Percentiles rank a stretch among this genome's conserved stretches.
Conservation (phyloP, 2,329 filamentous ascomycete genomes). For the Botrytis fragariae region DNA sequence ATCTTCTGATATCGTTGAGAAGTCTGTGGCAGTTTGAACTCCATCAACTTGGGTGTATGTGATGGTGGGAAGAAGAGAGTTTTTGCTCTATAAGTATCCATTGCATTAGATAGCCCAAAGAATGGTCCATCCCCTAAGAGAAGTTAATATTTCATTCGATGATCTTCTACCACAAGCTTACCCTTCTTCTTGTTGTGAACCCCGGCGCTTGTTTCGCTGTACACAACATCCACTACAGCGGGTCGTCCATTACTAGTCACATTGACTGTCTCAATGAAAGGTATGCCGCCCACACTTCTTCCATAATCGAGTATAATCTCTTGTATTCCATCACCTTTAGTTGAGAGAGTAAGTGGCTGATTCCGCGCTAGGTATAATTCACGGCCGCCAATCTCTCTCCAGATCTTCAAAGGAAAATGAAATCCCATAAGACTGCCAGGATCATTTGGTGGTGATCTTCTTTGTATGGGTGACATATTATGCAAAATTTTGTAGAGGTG, state of each 20-base stretch:
- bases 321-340: constrained; percentile 17
- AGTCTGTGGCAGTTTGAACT: constrained; percentile 26
- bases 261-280: constrained; percentile 24
- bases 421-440: constrained; percentile 1
- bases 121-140: constrained; percentile 31
- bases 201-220: constrained; percentile 30
- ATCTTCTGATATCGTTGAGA: constrained; percentile 31
- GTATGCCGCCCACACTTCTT: constrained; percentile 27
- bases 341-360: constrained; percentile 17
- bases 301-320: constrained; percentile 30
- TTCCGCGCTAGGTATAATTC: background rate
- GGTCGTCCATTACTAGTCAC: constrained; percentile 22
- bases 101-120: constrained; percentile 33
- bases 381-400: constrained; percentile 10
- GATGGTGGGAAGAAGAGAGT: constrained; percentile 23
- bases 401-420: constrained; percentile 4
- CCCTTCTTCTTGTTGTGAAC: constrained; percentile 23
- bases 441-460: constrained; percentile 6
- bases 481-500: background rate
- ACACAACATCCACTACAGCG: constrained; percentile 28
- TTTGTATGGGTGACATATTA: background rate
- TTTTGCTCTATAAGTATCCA: constrained; percentile 30
- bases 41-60: constrained; percentile 12
- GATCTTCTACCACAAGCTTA: background rate
- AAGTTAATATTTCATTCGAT: constrained; percentile 7